These are phyloP conservation scores for Aspergillus quadricinctus DNA, from an alignment of 2,329 filamentous ascomycete genomes.

Conservation along the genomic window DNA sequence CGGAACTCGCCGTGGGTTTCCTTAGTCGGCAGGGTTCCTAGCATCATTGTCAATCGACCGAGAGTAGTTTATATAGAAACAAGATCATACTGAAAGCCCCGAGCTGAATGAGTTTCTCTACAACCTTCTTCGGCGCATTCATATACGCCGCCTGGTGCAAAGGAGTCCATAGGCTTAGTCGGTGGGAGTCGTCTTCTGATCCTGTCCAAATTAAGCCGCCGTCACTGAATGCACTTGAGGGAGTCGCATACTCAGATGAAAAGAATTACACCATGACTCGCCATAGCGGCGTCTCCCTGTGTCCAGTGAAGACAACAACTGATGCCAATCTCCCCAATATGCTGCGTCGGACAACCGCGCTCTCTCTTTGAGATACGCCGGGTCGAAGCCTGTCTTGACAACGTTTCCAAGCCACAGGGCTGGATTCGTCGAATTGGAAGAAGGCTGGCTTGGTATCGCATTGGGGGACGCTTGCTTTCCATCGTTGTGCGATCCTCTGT, in stretches of 20 bases:
- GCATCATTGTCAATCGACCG: background rate
- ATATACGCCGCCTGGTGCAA: constrained; percentile 3
- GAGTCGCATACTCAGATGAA: background rate
- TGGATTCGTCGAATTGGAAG: background rate
- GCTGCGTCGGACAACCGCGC: background rate
- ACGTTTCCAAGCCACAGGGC: background rate
- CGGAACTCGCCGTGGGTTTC: background rate
- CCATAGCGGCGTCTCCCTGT: background rate
- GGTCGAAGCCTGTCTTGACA: background rate
- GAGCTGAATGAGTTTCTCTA: background rate
- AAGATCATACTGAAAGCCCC: background rate
- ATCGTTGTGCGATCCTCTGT: background rate
- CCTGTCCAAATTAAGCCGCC: background rate
- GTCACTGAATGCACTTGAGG: background rate
- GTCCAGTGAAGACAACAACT: background rate
- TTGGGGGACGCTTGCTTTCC: background rate
- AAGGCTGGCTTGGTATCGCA: background rate
- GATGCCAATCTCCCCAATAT: background rate
- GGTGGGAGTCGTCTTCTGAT: background rate
- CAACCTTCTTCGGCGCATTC: background rate
- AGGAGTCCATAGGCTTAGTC: constrained; percentile 1
- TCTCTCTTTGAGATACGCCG: background rate
- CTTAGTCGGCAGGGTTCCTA: background rate
- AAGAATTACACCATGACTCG: background rate
- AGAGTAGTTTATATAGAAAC: background rate